Percentiles rank a stretch among this genome's conserved stretches.
These are phyloP conservation scores for Triticum timopheevii DNA, from an alignment of 176 grass and related monocot species.

Conservation along the genomic window DNA sequence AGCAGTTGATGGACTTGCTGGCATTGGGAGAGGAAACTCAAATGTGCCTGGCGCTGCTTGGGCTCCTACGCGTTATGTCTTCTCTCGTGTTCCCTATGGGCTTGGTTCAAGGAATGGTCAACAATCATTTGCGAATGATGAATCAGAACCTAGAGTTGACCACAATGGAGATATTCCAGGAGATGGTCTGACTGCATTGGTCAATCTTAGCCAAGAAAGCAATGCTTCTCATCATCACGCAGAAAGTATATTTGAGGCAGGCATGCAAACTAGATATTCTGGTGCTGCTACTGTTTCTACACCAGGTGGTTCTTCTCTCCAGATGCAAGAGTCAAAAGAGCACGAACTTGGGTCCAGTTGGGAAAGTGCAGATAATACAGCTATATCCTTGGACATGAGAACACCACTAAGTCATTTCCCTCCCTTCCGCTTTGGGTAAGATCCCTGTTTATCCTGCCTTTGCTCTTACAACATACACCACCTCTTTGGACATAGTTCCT, in stretches of 20 bases:
- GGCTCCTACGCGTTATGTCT: slow-evolving; percentile 90
- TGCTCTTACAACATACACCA: neutral
- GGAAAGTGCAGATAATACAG: slow-evolving; percentile 64
- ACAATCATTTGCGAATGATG: slow-evolving; percentile 68
- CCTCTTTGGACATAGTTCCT: neutral
- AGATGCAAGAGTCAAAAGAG: slow-evolving; percentile 77
- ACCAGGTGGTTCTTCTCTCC: slow-evolving; percentile 61
- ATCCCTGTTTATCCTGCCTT: slow-evolving; percentile 8
- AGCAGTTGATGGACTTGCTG: slow-evolving; percentile 89
- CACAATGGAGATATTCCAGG: slow-evolving; percentile 73
- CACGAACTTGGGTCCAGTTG: slow-evolving; percentile 58
- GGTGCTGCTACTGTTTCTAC: slow-evolving; percentile 61
- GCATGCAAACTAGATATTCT: slow-evolving; percentile 46
- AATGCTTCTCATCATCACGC: slow-evolving; percentile 34
- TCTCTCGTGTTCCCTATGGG: slow-evolving; percentile 89
- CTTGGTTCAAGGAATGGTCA: slow-evolving; percentile 83
- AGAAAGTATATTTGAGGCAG: slow-evolving; percentile 61
- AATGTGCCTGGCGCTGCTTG: slow-evolving; percentile 74
- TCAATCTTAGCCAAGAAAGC: slow-evolving; percentile 82
- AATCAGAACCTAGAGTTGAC: slow-evolving; percentile 82
- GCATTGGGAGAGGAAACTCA: slow-evolving; percentile 85
- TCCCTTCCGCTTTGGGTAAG: slow-evolving; percentile 97
- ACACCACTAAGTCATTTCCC: slow-evolving; percentile 90
- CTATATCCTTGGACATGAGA: slow-evolving; percentile 94
- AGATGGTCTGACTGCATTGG: slow-evolving; percentile 90